phyloP scores from a whole-genome alignment of 2,329 filamentous ascomycete species.

The Byssochlamys sp. region DNA sequence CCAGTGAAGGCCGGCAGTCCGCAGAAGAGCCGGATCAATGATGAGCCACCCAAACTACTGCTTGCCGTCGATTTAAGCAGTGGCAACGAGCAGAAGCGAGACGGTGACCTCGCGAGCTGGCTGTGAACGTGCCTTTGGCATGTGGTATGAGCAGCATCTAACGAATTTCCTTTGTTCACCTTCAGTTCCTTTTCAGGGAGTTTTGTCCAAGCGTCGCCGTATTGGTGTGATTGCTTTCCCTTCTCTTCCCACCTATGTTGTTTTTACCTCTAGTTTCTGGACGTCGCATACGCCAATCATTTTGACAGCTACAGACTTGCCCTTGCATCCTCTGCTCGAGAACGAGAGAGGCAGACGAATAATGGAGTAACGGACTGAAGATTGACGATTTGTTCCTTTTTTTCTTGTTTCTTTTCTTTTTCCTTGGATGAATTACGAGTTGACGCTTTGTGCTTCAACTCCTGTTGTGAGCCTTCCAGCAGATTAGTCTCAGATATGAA shows the following conservation, averaged over 20 bases:
- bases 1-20: constrained; percentile 36
- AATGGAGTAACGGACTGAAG: neutral
- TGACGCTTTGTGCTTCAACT: neutral
- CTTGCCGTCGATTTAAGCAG: constrained; percentile 28
- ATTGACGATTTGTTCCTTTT: neutral
- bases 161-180: constrained; percentile 2
- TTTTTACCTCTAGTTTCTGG: neutral
- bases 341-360: neutral
- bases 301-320: neutral
- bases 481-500: neutral
- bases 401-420: neutral
- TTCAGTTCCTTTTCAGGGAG: neutral
- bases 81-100: constrained; percentile 11
- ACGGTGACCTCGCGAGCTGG: constrained; percentile 27
- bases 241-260: neutral
- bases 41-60: constrained; percentile 52
- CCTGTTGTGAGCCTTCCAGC: neutral
- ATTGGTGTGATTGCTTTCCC: neutral
- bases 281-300: neutral
- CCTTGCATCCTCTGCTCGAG: neutral
- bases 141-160: neutral
- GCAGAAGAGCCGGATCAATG: constrained; percentile 35
- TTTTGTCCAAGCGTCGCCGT: neutral
- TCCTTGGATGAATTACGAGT: neutral
- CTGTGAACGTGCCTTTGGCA: constrained; percentile 16